A percentile compares a stretch with the other conserved stretches of the same genome.
Evolutionary conservation across 306 rosid genomes (phyloP).

Genomic region (Coriaria nepalensis): DNA sequence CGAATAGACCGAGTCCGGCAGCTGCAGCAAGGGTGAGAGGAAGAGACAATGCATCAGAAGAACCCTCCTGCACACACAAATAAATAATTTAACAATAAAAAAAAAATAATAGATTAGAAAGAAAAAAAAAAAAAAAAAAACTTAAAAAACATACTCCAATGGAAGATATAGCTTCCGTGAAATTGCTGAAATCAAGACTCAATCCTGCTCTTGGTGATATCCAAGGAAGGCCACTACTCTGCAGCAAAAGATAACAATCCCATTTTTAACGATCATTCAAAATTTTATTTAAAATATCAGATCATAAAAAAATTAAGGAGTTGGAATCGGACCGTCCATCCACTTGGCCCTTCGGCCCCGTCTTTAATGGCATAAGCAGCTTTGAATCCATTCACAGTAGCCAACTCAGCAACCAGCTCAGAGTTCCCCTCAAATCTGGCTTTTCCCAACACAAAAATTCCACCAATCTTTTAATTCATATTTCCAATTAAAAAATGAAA

Average conservation of each 20-base stretch:
- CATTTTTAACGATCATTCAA: slow-evolving; percentile 7
- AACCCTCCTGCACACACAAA: slow-evolving; percentile 38
- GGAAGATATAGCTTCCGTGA: slow-evolving; percentile 43
- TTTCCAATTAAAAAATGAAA: no score
- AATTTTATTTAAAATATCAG: neutral
- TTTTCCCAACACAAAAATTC: slow-evolving; percentile 8
- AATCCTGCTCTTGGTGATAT: slow-evolving; percentile 33
- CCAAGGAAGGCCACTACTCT: slow-evolving; percentile 93
- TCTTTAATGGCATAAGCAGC: slow-evolving; percentile 92
- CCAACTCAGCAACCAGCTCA: slow-evolving; percentile 92
- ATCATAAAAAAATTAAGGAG: slow-evolving; percentile 1
- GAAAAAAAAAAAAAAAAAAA: slow-evolving; percentile 5
- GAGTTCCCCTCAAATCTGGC: slow-evolving; percentile 97
- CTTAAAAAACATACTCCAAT: slow-evolving; percentile 62
- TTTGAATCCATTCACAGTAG: slow-evolving; percentile 70
- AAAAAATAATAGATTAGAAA: neutral
- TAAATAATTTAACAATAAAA: neutral
- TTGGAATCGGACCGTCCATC: slow-evolving; percentile 67
- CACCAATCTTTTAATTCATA: no score
- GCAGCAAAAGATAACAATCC: slow-evolving; percentile 21
- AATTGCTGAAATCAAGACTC: slow-evolving; percentile 42
- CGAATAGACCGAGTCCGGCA: slow-evolving; percentile 52
- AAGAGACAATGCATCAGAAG: slow-evolving; percentile 36
- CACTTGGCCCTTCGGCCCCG: slow-evolving; percentile 93
- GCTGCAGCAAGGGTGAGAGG: slow-evolving; percentile 63